Evolutionary conservation across 2,329 filamentous ascomycete genomes (phyloP).

Genomic region (Pseudocercospora crystallina): DNA sequence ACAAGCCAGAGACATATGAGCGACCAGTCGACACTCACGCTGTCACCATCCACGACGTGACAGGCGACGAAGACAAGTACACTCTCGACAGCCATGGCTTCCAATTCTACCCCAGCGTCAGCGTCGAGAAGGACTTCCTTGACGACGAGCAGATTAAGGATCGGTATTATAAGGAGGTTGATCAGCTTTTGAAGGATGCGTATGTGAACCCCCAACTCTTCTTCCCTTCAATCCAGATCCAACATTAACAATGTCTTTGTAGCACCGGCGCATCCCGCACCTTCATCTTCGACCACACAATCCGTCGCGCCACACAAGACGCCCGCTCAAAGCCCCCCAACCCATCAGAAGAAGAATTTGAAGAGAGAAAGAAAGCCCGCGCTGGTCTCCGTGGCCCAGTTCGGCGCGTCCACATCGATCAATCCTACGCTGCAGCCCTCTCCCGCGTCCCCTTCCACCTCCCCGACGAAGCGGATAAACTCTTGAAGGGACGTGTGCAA

Average conservation of each 20-base stretch:
- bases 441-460: slow-evolving; percentile 49
- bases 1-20: slow-evolving; percentile 34
- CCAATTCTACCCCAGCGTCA: slow-evolving; percentile 36
- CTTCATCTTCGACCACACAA: slow-evolving; percentile 64
- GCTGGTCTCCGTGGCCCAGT: slow-evolving; percentile 45
- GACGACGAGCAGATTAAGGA: slow-evolving; percentile 41
- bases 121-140: slow-evolving; percentile 39
- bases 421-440: slow-evolving; percentile 49
- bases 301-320: slow-evolving; percentile 47
- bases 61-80: slow-evolving; percentile 42
- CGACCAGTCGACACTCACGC: slow-evolving; percentile 32
- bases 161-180: slow-evolving; percentile 40
- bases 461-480: slow-evolving; percentile 44
- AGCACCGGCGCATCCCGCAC: slow-evolving; percentile 56
- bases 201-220: slow-evolving; percentile 23
- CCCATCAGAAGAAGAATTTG: not conserved
- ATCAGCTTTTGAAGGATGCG: slow-evolving; percentile 40
- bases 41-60: slow-evolving; percentile 44
- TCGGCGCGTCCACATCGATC: slow-evolving; percentile 59
- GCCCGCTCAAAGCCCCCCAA: slow-evolving; percentile 26
- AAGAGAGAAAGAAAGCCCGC: slow-evolving; percentile 17
- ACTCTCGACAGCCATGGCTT: slow-evolving; percentile 34
- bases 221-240: not conserved
- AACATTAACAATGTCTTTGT: slow-evolving; percentile 33
- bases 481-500: slow-evolving; percentile 51